Evolutionary conservation across 495 filamentous ascomycete genomes (phyloP).

Genomic region (Penicillium arizonense): DNA sequence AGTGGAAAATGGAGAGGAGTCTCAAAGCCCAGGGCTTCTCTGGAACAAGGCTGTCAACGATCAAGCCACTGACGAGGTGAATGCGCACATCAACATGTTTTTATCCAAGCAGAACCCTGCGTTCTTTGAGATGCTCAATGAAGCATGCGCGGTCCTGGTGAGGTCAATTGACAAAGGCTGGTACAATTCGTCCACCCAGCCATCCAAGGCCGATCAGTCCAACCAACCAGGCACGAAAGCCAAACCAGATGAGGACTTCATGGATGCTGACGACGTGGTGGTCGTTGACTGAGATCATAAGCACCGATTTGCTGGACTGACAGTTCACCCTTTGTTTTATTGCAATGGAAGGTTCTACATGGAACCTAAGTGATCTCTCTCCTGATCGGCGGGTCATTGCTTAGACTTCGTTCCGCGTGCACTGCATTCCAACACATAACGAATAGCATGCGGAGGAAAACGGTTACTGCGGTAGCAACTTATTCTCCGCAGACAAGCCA

Average conservation of each 20-base stretch:
- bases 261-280: slow-evolving; percentile 41
- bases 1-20: slow-evolving; percentile 38
- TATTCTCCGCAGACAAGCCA: slow-evolving; percentile 1
- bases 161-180: slow-evolving; percentile 45
- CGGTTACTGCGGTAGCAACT: not conserved
- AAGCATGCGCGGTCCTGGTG: slow-evolving; percentile 62
- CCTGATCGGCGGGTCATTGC: slow-evolving; percentile 10
- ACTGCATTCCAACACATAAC: not conserved
- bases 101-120: slow-evolving; percentile 74
- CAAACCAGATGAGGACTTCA: slow-evolving; percentile 24
- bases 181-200: slow-evolving; percentile 34
- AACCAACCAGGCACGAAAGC: slow-evolving; percentile 11
- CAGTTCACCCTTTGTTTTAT: not conserved
- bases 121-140: slow-evolving; percentile 64
- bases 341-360: not conserved
- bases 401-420: slow-evolving; percentile 2
- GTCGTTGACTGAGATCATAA: slow-evolving; percentile 30
- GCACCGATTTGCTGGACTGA: not conserved
- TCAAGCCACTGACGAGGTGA: slow-evolving; percentile 71
- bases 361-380: not conserved
- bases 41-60: slow-evolving; percentile 76
- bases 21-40: slow-evolving; percentile 32
- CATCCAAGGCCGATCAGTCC: slow-evolving; percentile 16
- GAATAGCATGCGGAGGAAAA: not conserved
- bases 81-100: slow-evolving; percentile 90